Conservation (phyloP, 441 rosid genomes). For the Viola pubescens region DNA sequence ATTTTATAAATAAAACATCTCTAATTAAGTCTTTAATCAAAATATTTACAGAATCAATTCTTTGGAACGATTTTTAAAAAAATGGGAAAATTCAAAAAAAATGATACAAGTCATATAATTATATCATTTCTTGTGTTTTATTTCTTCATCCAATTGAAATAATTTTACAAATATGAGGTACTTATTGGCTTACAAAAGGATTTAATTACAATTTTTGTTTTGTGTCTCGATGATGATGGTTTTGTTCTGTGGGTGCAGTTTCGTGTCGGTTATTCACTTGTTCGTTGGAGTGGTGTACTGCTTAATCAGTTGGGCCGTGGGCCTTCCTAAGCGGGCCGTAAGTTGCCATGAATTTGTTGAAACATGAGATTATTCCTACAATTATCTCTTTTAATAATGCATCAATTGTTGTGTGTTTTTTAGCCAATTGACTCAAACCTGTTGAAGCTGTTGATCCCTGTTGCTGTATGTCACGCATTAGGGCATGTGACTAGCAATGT, state of each 20-base stretch:
- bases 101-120: no score
- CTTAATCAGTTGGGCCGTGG: slow-evolving; percentile 77
- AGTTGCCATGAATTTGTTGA: slow-evolving; percentile 18
- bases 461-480: slow-evolving; percentile 78
- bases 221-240: neutral
- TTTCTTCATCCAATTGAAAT: neutral
- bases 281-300: slow-evolving; percentile 90
- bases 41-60: no score
- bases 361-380: no score
- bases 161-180: no score
- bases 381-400: neutral
- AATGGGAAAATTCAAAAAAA: no score
- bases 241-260: slow-evolving; percentile 34
- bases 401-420: slow-evolving; percentile 15
- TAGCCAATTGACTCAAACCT: slow-evolving; percentile 76
- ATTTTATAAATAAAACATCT: neutral
- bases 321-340: slow-evolving; percentile 94
- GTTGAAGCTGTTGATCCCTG: slow-evolving; percentile 74
- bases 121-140: neutral
- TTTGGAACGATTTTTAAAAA: neutral
- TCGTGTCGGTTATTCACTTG: slow-evolving; percentile 88
- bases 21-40: no score
- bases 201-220: neutral
- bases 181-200: no score
- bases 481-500: slow-evolving; percentile 92